Base-by-base conservation (phyloP, 176 grass and related monocot species). In the Hordeum marinum region DNA sequence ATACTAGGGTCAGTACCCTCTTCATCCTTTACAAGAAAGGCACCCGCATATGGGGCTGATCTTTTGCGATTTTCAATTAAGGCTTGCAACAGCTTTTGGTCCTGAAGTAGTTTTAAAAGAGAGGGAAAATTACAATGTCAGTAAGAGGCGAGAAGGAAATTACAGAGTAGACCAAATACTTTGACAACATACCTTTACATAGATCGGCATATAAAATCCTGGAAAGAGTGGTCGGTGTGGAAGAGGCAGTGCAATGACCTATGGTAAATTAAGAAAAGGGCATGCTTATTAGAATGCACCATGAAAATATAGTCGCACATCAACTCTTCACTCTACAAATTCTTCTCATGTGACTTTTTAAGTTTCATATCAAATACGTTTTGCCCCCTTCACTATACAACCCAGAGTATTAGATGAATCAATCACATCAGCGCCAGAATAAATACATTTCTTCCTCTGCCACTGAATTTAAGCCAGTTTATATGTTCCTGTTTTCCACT, bases 201-300 rank as follows among this genome's bases (percentile, higher is more conserved):
- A 92, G 18, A 98, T 85, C 2, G 96, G 96, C 93, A 95, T 98
- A 59, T 98, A 98, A 72, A 98, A 98, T 85, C 96, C 96, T 82
- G 96, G 96, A 83, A 98, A 95, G 82, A 98, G 89, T 71, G 96
- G 96, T 68, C 96, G 90, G 82, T 98, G 96, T 7, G 91, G 96
- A 80, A 98, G 90, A 83, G 96, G 96, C 65, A 98, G 88, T 34
- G 93, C 93, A 85, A 95, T 83, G 77, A 98, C 96, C 96, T 98
- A 78, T 61, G 12, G 72, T 9, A 77, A 17, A 87, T 42, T 68
- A 48, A 82, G 57, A 65, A 39, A 92, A 72, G 37, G 67, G 70
- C 50, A 89, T 15, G 26, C 45, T 42, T 39, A 83, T 54, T 61
- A 71, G 71, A 83, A 85, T 40, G 31, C 14, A n/a, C 35, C 48